These are phyloP conservation scores for Polychaeton citri DNA, from an alignment of 2,329 filamentous ascomycete species.

Conservation along the genomic window DNA sequence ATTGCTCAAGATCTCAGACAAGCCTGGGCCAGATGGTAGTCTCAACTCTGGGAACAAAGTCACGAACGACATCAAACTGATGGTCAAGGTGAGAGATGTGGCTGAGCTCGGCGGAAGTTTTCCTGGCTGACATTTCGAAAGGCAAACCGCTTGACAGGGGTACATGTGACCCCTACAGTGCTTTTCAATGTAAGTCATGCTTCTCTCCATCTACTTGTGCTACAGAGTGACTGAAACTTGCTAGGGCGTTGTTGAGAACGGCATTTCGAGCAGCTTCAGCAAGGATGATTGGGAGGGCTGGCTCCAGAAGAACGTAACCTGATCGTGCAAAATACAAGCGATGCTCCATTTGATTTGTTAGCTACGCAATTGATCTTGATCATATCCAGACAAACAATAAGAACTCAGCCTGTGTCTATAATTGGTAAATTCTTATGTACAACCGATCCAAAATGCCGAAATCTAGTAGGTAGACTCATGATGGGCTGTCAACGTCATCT, in stretches of 20 bases:
- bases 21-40: conserved; percentile 50
- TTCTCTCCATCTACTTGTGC: neutral
- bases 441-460: too few relatives aligned
- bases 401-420: too few relatives aligned
- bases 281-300: conserved; percentile 76
- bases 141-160: conserved; percentile 56
- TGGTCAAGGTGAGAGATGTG: conserved; percentile 53
- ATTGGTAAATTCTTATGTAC: too few relatives aligned
- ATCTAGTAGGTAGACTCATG: too few relatives aligned
- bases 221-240: conserved; percentile 6
- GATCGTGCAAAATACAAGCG: too few relatives aligned
- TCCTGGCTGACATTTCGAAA: conserved; percentile 10
- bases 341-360: too few relatives aligned
- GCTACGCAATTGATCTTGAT: too few relatives aligned
- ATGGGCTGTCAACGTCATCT: too few relatives aligned
- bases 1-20: conserved; percentile 55
- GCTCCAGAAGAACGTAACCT: conserved; percentile 53
- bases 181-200: conserved; percentile 53
- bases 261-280: conserved; percentile 67
- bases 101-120: neutral
- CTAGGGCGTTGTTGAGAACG: conserved; percentile 56
- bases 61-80: conserved; percentile 71
- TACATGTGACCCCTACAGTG: conserved; percentile 86
- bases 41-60: conserved; percentile 71
- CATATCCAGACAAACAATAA: too few relatives aligned